Base-by-base conservation (phyloP, 2,329 filamentous ascomycete species). In the Clarireedia hainanense region DNA sequence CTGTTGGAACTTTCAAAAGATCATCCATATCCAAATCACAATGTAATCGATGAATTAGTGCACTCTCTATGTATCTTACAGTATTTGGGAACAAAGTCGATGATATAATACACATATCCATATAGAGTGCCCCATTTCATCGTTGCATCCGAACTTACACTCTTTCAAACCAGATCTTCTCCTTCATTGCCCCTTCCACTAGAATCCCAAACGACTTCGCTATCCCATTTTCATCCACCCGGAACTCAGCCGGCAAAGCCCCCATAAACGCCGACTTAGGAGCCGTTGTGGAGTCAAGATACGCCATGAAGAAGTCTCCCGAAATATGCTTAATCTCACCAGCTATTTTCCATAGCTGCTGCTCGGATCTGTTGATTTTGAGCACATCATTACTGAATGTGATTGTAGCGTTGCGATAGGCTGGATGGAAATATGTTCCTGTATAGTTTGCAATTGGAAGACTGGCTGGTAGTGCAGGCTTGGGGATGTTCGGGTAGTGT, bases 351-450 rank as follows among this genome's bases (percentile, higher is more conserved):
- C 58, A 63, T 2, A 46, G 12, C 42, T 46, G 42, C n/a, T 46
- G 42, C 20, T 55, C 23, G 0, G 26, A 17, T 20, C 59, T 37
- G 24, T 60, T 27, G 49, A 52, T 50, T 17, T 49, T 20, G 3
- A 57, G 42, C n/a, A 27, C 24, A 15, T 23, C 15, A 5, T 49
- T 47, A 23, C 56, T 48, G n/a, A 55, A 20, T 24, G 37, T 14
- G 45, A 68, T 26, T 6, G 62, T 68, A 5, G 67, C 26, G 51
- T 64, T 64, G 27, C 58, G 63, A 64, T 77, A 78, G 3, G 70
- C 75, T 1, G 71, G 69, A 52, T 78, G 69, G 57, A 65, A 71
- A 60, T 78, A 80, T 1, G 68, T 73, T 3, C 77, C 77, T 1
- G 64, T 60, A 57, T 73, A 72, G 37, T 63, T 62, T 15, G 62